Evolutionary conservation across 129 eudicot species (phyloP).

Genomic region (Lactuca saligna): DNA sequence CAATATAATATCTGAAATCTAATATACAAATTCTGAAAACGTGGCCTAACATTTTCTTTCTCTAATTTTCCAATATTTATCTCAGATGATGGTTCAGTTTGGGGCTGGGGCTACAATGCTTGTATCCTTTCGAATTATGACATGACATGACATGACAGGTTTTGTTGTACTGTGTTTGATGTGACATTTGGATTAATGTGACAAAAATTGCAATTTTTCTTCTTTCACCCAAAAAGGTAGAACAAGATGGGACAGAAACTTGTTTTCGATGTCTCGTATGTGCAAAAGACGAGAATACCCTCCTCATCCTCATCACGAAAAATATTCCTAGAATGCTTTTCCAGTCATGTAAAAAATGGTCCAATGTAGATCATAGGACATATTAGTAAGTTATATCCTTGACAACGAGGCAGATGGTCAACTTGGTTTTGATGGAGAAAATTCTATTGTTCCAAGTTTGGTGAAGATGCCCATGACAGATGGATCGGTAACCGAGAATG

Average conservation of each 20-base stretch:
- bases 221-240: too few species aligned
- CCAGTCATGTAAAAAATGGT: background rate
- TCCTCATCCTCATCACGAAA: background rate
- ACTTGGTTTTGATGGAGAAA: slow-evolving; percentile 65
- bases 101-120: slow-evolving; percentile 92
- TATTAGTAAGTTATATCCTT: slow-evolving; percentile 35
- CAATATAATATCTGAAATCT: too few species aligned
- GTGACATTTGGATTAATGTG: background rate
- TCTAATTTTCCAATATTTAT: slow-evolving; percentile 9
- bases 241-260: background rate
- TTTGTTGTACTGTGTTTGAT: background rate
- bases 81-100: slow-evolving; percentile 94
- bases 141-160: background rate
- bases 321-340: background rate
- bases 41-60: background rate
- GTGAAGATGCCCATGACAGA: slow-evolving; percentile 40
- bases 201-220: too few species aligned
- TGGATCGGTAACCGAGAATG: slow-evolving; percentile 37
- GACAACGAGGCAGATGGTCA: slow-evolving; percentile 75
- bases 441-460: slow-evolving; percentile 52
- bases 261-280: too few species aligned
- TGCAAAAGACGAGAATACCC: background rate
- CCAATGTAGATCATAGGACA: background rate
- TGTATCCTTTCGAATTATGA: slow-evolving; percentile 57
- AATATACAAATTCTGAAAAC: too few species aligned